A percentile compares a stretch with the other conserved stretches of the same genome.
phyloP scores from a whole-genome alignment of 306 rosid genomes.

The Pueraria montana region DNA sequence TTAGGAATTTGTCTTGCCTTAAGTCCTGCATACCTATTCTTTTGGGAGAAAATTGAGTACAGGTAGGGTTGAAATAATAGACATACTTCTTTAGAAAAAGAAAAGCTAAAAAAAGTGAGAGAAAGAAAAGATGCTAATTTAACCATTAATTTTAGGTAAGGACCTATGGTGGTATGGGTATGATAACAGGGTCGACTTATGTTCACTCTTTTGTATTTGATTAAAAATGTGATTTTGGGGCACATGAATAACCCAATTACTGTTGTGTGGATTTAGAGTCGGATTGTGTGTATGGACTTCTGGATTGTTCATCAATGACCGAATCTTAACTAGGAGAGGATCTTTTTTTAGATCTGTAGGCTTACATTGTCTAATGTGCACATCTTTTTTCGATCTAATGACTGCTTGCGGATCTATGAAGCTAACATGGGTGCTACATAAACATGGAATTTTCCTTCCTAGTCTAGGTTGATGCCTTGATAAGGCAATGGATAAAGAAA shows the following conservation, averaged over 20 bases:
- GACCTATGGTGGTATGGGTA: not conserved
- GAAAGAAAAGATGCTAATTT: not conserved
- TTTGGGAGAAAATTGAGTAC: not conserved
- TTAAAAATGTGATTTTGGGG: constrained; percentile 4
- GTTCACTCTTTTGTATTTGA: not conserved
- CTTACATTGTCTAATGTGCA: not conserved
- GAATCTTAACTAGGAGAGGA: not conserved
- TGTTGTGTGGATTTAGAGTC: not conserved
- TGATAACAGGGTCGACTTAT: not conserved
- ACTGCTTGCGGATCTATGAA: constrained; percentile 16
- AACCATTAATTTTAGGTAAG: not conserved
- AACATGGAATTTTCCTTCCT: constrained; percentile 1
- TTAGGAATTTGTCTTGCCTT: constrained; percentile 7
- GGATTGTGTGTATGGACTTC: not conserved
- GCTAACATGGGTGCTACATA: constrained; percentile 1
- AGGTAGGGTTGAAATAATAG: not conserved
- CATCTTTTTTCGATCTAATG: not conserved
- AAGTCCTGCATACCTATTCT: not conserved
- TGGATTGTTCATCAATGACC: not conserved
- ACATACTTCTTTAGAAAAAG: not conserved
- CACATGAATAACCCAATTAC: not conserved
- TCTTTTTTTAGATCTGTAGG: not conserved
- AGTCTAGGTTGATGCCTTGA: constrained; percentile 21
- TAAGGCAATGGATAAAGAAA: not conserved
- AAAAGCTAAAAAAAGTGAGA: not conserved